These are phyloP conservation scores for Xanthoconium stramineum DNA, from an alignment of 768 basidiomycete genomes.

Conservation along the genomic window DNA sequence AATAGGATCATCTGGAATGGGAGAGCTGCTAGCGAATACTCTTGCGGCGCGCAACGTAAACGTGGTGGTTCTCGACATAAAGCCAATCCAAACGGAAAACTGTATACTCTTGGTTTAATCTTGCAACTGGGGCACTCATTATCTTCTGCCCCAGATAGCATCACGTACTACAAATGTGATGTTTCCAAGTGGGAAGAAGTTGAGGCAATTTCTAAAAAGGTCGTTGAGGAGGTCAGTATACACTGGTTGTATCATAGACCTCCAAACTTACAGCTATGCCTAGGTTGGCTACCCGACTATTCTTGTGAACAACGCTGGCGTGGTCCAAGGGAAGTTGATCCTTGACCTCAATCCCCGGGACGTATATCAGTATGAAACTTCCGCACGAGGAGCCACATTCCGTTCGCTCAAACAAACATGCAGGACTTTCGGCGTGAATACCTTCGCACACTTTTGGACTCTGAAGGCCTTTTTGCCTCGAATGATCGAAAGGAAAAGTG, in stretches of 20 bases:
- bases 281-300: constrained; percentile 88
- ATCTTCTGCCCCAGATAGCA: constrained; percentile 52
- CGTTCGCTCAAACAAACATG: background rate
- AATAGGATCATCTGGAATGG: constrained; percentile 83
- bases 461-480: constrained; percentile 90
- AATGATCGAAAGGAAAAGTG: constrained; percentile 72
- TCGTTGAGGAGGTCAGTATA: constrained; percentile 68
- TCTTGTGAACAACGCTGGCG: constrained; percentile 92
- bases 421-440: constrained; percentile 90
- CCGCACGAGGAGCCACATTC: constrained; percentile 23
- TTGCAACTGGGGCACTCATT: background rate
- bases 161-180: constrained; percentile 87
- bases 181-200: constrained; percentile 89
- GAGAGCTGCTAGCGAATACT: constrained; percentile 84
- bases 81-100: constrained; percentile 73
- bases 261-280: background rate
- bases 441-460: constrained; percentile 86
- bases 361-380: constrained; percentile 77
- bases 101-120: constrained; percentile 40
- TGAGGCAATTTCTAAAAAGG: constrained; percentile 62
- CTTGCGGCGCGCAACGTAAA: constrained; percentile 77
- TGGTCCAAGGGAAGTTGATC: constrained; percentile 85
- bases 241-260: background rate
- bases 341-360: constrained; percentile 78
- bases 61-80: constrained; percentile 84